Evolutionary conservation across 805 yeast genomes (phyloP).

Genomic region (Priceomyces melissophilus): DNA sequence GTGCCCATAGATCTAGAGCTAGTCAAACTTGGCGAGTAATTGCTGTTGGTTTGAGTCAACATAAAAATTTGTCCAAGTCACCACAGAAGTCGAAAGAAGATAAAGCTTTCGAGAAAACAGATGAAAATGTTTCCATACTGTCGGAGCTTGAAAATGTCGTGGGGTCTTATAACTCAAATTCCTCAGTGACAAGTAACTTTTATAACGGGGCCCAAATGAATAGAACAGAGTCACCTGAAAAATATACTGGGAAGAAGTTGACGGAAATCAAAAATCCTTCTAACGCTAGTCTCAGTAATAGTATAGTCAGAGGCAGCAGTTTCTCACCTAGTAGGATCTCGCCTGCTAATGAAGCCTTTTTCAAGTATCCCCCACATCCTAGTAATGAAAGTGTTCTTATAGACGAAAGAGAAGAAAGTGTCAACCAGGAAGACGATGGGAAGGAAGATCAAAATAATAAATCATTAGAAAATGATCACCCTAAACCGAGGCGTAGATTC

Average conservation of each 20-base stretch:
- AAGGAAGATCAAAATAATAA: background rate
- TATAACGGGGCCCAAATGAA: constrained; percentile 19
- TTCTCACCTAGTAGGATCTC: constrained; percentile 12
- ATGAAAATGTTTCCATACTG: constrained; percentile 21
- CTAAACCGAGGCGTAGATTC: background rate
- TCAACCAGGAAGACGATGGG: background rate
- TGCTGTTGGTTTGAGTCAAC: constrained; percentile 39
- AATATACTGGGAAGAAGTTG: background rate
- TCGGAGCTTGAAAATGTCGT: constrained; percentile 39
- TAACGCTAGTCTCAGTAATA: constrained; percentile 13
- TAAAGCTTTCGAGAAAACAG: constrained; percentile 17
- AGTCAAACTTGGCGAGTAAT: constrained; percentile 63
- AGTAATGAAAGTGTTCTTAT: constrained; percentile 21
- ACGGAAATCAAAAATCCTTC: background rate
- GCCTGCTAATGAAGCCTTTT: constrained; percentile 6
- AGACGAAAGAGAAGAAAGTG: constrained; percentile 18
- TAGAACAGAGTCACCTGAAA: constrained; percentile 8
- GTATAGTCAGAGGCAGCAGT: constrained; percentile 17
- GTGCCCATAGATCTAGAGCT: constrained; percentile 49
- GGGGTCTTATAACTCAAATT: constrained; percentile 40
- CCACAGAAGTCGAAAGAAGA: constrained; percentile 5
- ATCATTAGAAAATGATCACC: background rate
- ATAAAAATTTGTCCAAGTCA: background rate
- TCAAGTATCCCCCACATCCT: constrained; percentile 5
- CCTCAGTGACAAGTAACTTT: constrained; percentile 39